These are phyloP conservation scores for Bipolaris cookei DNA, from an alignment of 2,329 filamentous ascomycete species.

Conservation along the genomic window DNA sequence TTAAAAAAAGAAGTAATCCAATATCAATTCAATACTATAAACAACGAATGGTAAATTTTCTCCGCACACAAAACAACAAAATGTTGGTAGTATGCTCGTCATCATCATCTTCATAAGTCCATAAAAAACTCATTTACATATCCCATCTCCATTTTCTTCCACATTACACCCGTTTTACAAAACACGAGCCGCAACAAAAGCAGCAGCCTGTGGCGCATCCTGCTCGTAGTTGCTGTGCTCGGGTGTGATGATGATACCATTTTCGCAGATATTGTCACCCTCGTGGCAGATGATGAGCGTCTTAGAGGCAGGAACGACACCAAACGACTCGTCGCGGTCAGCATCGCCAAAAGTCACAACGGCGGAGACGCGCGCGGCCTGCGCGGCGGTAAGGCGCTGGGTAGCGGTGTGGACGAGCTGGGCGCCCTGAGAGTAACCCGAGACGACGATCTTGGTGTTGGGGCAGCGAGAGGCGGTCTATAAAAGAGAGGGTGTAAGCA, in stretches of 20 bases:
- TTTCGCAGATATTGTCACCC: conserved; percentile 46
- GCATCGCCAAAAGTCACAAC: conserved; percentile 50
- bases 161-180: background rate
- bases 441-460: conserved; percentile 39
- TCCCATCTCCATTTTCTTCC: fast-evolving
- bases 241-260: conserved; percentile 32
- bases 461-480: conserved; percentile 34
- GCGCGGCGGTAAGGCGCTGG: conserved; percentile 31
- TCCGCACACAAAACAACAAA: no score
- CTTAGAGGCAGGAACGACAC: conserved; percentile 37
- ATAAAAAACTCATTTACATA: no score
- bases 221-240: conserved; percentile 36
- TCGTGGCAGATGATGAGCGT: conserved; percentile 46
- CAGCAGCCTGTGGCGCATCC: conserved; percentile 32
- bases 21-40: no score
- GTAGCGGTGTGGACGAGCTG: conserved; percentile 56
- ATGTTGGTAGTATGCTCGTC: no score
- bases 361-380: conserved; percentile 31
- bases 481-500: background rate
- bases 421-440: conserved; percentile 48
- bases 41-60: no score
- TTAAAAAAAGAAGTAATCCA: no score
- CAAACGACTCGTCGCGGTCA: conserved; percentile 41
- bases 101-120: no score
- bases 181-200: conserved; percentile 29